Evolutionary conservation across 1,139 yeast genomes (phyloP).

Genomic region (Scheffersomyces illinoinensis): DNA sequence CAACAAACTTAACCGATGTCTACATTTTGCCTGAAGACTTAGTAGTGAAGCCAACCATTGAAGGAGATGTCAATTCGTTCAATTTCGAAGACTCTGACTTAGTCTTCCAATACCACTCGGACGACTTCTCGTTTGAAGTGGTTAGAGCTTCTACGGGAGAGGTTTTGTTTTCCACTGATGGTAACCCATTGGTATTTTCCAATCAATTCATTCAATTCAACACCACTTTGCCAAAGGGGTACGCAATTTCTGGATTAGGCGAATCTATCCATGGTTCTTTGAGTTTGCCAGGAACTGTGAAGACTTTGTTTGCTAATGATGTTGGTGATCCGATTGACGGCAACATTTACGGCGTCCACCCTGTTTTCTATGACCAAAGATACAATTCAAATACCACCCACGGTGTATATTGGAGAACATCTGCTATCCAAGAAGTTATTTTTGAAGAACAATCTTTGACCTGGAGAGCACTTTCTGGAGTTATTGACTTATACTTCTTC

Average conservation of each 20-base stretch:
- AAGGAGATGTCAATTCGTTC: slow-evolving; percentile 8
- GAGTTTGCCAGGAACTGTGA: slow-evolving; percentile 27
- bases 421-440: slow-evolving; percentile 22
- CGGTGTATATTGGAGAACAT: slow-evolving; percentile 25
- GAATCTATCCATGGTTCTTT: slow-evolving; percentile 30
- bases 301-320: slow-evolving; percentile 23
- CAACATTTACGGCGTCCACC: slow-evolving; percentile 26
- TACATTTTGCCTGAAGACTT: slow-evolving; percentile 23
- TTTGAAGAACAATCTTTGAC: slow-evolving; percentile 21
- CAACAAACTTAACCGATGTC: slow-evolving; percentile 23
- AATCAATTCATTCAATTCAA: slow-evolving; percentile 32
- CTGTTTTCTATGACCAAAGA: slow-evolving; percentile 22
- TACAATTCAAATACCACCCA: slow-evolving; percentile 20
- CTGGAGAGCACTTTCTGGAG: slow-evolving; percentile 30
- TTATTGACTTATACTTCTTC: slow-evolving; percentile 31
- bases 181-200: slow-evolving; percentile 30
- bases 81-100: slow-evolving; percentile 18
- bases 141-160: slow-evolving; percentile 24
- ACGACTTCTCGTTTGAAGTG: slow-evolving; percentile 27
- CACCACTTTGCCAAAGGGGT: slow-evolving; percentile 25
- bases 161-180: slow-evolving; percentile 26
- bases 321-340: slow-evolving; percentile 24
- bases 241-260: slow-evolving; percentile 30
- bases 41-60: slow-evolving; percentile 20
- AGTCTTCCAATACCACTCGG: slow-evolving; percentile 19